Conservation (phyloP, 2,329 filamentous ascomycete species). For the Penicillium sp. region DNA sequence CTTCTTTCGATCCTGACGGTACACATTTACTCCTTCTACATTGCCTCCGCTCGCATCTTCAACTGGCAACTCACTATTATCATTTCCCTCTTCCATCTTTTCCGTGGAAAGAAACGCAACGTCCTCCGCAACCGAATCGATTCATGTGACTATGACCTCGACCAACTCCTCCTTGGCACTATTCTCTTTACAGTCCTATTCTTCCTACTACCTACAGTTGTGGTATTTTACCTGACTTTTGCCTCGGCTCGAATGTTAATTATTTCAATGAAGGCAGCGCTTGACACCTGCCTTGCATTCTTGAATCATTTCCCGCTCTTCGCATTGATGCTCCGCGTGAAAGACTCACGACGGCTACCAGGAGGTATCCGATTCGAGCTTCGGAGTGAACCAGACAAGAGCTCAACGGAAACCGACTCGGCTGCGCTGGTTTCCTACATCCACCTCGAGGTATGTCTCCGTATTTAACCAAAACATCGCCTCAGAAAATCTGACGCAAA, state of each 20-base stretch:
- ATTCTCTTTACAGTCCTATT: conserved; percentile 95
- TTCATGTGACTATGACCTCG: conserved; percentile 96
- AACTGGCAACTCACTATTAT: conserved; percentile 98
- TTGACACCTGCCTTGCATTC: conserved; percentile 89
- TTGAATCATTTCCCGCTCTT: conserved; percentile 98
- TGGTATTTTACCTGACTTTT: conserved; percentile 96
- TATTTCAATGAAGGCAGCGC: conserved; percentile 82
- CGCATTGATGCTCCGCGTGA: conserved; percentile 90
- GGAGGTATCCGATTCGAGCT: conserved; percentile 93
- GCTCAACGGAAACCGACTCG: conserved; percentile 31
- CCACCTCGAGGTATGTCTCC: conserved; percentile 67
- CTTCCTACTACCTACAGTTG: conserved; percentile 89
- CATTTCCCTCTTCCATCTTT: conserved; percentile 95
- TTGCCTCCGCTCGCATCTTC: conserved; percentile 93
- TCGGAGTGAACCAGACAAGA: conserved; percentile 62
- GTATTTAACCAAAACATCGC: neutral
- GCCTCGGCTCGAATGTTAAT: conserved; percentile 92
- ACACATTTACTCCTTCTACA: conserved; percentile 97
- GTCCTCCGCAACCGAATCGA: conserved; percentile 96
- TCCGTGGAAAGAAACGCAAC: conserved; percentile 97
- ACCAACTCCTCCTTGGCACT: conserved; percentile 92
- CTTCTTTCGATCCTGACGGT: conserved; percentile 85
- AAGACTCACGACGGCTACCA: conserved; percentile 85
- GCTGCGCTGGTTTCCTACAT: conserved; percentile 73
- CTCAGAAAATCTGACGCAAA: conserved; percentile 12